Base-by-base conservation (phyloP, 257 asterid species). In the Lithospermum erythrorhizon region DNA sequence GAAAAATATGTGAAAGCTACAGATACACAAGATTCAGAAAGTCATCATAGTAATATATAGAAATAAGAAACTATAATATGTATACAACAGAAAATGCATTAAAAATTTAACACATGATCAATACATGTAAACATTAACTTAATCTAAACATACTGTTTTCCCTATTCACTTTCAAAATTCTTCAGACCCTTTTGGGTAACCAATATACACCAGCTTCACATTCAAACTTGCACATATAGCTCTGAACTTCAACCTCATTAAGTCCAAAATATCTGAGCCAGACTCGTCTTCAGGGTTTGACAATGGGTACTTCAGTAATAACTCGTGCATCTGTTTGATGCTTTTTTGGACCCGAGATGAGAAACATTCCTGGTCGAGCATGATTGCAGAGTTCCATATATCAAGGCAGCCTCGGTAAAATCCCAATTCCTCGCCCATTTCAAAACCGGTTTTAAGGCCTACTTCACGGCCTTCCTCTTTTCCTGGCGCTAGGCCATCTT, bases 381-480 rank as follows among this genome's bases (percentile, higher is more conserved):
- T 74, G 62, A 83, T 61, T 14, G 90, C 85, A 6, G 93, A 77
- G 71, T 17, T 81, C 93, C 90, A 81, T 6, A 78, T 53, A 27
- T 76, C 83, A 63, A 82, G 54, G 66, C 91, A 85, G 37, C 94
- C 85, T 68, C 83, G 76, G 76, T 81, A 81, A 27, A 85, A 79
- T 22, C 96, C 93, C 72, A 88, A 66, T 74, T 85, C 87, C 60
- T 78, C 80, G 29, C 89, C 95, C 45, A 70, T 63, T 73, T 81
- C 72, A 37, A 78, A 86, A 35, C 93, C 87, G 51, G 71, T 74
- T 71, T 81, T 78, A 29, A 79, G 71, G 57, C 89, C 91, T 63
- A 83, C 85, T 67, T 74, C 68, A 2, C 59, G 65, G 41, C 87
- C 89, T 60, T 81, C 90, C 37, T 71, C 79, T 67, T 78, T 80